These are phyloP conservation scores for Yamadazyma scolyti DNA, from an alignment of 805 yeast species.

Conservation along the genomic window DNA sequence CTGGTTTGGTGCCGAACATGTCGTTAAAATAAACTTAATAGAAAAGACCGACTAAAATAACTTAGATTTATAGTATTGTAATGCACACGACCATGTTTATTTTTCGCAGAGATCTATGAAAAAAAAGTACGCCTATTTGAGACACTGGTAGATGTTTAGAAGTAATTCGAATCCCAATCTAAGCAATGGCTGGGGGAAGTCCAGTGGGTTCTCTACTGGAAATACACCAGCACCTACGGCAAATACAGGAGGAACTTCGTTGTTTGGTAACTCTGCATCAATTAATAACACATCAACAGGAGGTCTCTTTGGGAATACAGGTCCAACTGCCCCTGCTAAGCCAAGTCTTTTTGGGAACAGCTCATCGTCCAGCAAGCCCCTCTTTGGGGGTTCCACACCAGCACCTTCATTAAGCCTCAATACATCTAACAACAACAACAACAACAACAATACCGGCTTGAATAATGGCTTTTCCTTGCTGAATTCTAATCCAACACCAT, in stretches of 20 bases:
- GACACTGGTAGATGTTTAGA: background rate
- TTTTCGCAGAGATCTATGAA: background rate
- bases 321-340: too few species aligned
- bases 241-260: constrained; percentile 2
- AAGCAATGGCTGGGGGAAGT: constrained; percentile 8
- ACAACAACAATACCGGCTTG: too few species aligned
- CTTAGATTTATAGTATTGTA: background rate
- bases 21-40: constrained; percentile 12
- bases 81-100: constrained; percentile 1
- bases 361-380: constrained; percentile 6
- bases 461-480: background rate
- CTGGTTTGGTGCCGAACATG: constrained; percentile 39
- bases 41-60: constrained; percentile 2
- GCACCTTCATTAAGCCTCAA: too few species aligned
- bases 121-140: background rate
- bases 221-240: background rate
- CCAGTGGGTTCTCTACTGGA: constrained; percentile 6
- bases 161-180: constrained; percentile 1
- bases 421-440: too few species aligned
- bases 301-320: constrained; percentile 22
- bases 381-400: constrained; percentile 17
- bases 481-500: background rate
- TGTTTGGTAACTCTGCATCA: constrained; percentile 18
- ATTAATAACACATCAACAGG: constrained; percentile 12
- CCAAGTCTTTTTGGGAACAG: constrained; percentile 8